Evolutionary conservation across 257 asterid species (phyloP).

Genomic region (Datura wrightii): DNA sequence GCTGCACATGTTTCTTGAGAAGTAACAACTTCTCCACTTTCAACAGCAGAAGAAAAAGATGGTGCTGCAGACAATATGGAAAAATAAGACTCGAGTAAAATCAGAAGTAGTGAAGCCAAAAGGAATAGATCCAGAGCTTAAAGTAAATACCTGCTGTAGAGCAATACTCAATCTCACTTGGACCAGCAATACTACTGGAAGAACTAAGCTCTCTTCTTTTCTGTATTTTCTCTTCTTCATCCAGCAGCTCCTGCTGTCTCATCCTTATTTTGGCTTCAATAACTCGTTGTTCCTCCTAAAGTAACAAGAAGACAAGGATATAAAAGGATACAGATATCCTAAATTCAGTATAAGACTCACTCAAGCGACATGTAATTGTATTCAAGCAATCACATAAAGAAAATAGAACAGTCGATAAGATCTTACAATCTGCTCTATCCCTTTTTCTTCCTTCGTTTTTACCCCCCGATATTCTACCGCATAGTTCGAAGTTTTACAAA

Average conservation of each 20-base stretch:
- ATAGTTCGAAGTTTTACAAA: conserved; percentile 86
- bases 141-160: conserved; percentile 66
- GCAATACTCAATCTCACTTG: conserved; percentile 62
- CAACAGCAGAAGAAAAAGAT: conserved; percentile 65
- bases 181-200: conserved; percentile 59
- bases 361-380: not conserved
- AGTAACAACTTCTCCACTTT: conserved; percentile 61
- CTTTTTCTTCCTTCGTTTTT: conserved; percentile 93
- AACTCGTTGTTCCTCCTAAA: conserved; percentile 95
- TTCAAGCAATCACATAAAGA: conserved; percentile 8
- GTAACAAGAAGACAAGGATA: conserved; percentile 22
- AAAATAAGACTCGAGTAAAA: conserved; percentile 21
- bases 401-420: not conserved
- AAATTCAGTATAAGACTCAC: not conserved
- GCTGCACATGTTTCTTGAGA: conserved; percentile 55
- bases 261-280: conserved; percentile 98
- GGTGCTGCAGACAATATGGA: conserved; percentile 53
- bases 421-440: conserved; percentile 75
- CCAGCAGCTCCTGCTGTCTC: conserved; percentile 91
- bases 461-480: conserved; percentile 98
- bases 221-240: conserved; percentile 76
- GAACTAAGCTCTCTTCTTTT: conserved; percentile 69
- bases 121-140: not conserved
- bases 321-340: conserved; percentile 19
- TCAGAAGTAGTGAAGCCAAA: conserved; percentile 29